Base-by-base conservation (phyloP, 1,139 yeast genomes). In the Candida sp. region DNA sequence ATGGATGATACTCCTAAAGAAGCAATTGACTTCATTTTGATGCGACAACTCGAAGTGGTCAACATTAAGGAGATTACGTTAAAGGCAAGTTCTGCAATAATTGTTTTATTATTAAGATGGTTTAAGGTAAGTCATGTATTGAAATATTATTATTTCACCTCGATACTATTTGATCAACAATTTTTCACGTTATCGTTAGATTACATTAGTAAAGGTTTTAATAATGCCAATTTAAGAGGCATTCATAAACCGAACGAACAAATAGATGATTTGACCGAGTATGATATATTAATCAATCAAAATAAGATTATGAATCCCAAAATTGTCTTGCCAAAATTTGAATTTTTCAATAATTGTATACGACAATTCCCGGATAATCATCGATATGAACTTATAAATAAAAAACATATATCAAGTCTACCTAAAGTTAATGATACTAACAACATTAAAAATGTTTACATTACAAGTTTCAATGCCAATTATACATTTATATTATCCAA, bases 121-220 rank as follows among this genome's bases (percentile, higher is more conserved):
- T 84, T 89, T 59, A 87, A 86, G 55, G 63, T 76, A 9, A 84
- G 82, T 42, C 96, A 93, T 61, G 68, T 89, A 2, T 63, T 90
- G 51, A 91, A 91, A 60, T 82, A 77, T 57, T 95, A 90, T 59
- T 87, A 84, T 56, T 66, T 93, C 11, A 65, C 85, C 1, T 78
- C 89, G 0, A 59, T 93, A 22, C 59, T 93, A 33, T 87, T 86
- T 61, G 99, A 95, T 60, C 78, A 84, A 7, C 80, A 82, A 44
- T 82, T 72, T 53, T 76, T 83, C 46, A 66, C 73, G n/a, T 62
- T 53, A 23, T 56, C 58, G 39, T 68, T 67, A 57, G 68, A 77
- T 39, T 70, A 66, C 48, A 54, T 79, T 36, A 65, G 69, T 35
- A 59, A 66, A 41, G 61, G 73, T 40, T 70, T 73, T 45, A 66